Evolutionary conservation across 148 eudicot species (phyloP).

Genomic region (Rhododendron henanense): DNA sequence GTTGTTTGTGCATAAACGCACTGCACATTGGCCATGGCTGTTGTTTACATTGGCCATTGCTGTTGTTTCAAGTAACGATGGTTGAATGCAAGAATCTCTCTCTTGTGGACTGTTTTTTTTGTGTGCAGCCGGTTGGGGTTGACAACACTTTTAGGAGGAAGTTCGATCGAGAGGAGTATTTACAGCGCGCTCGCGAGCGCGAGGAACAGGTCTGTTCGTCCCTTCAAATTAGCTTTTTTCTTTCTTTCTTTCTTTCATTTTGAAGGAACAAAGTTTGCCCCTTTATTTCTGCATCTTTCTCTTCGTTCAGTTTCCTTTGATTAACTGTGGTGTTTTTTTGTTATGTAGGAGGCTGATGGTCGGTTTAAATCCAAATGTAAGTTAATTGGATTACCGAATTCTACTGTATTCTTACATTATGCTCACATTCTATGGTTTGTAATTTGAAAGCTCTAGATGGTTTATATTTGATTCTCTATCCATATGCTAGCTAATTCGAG

Average conservation of each 20-base stretch:
- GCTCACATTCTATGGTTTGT: too few relatives aligned
- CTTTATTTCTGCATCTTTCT: not conserved
- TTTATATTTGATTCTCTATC: not conserved
- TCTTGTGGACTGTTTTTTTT: not conserved
- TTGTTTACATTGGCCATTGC: conserved; percentile 6
- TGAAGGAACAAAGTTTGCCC: not conserved
- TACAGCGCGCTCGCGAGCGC: conserved; percentile 90
- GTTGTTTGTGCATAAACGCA: not conserved
- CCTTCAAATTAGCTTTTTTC: not conserved
- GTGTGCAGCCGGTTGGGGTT: conserved; percentile 67
- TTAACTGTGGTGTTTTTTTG: conserved; percentile 2
- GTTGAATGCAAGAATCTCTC: not conserved
- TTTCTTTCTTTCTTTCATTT: not conserved
- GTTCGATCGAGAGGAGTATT: conserved; percentile 77
- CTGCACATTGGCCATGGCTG: conserved; percentile 16
- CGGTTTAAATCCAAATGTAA: conserved; percentile 63
- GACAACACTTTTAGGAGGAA: conserved; percentile 93
- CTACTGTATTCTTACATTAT: not conserved
- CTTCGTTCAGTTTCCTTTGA: not conserved
- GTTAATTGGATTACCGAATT: conserved; percentile 8
- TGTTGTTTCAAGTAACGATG: not conserved
- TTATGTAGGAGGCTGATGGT: conserved; percentile 52
- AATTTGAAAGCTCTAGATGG: not conserved
- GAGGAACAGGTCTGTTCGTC: conserved; percentile 59
- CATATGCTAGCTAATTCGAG: not conserved